Base-by-base conservation (phyloP, 352 stramenopile species). In the Phytophthora pluvialis region DNA sequence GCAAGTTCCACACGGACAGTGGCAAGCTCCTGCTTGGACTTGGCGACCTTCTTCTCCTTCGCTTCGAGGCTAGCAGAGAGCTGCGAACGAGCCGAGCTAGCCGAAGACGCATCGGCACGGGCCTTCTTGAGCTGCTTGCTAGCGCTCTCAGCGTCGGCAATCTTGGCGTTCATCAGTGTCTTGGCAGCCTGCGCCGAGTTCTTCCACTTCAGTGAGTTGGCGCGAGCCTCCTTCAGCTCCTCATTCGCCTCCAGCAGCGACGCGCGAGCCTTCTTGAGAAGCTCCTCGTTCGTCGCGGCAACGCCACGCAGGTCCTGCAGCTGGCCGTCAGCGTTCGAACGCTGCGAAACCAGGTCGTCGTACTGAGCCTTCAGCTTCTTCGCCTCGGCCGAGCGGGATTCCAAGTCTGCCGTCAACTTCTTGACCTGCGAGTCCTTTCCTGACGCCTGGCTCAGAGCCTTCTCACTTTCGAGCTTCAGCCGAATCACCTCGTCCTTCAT, bases 181-280 rank as follows among this genome's bases (percentile, higher is more conserved):
- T 88, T 91, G 11, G 85, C 83, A 9, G 65, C 70, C 59, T 91
- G 78, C 1, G 81, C 72, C 18, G 81, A 88, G 60, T 75, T 78
- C 61, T 93, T 93, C 82, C 83, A 91, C 67, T 93, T 93, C 29
- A 84, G 54, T 7, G 75, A 68, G 60, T 84, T 79, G 4, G 76
- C 76, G n/a, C 74, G 82, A 11, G 81, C 71, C n/a, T 86, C 75
- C 69, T 93, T 91, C 5, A 93, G 78, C 70, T 93, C 85, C 43
- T 90, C 81, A 57, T 91, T 93, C 9, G 77, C 75, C 46, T 86
- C 79, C 16, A 91, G 64, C 40, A 93, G 68, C 9, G 85, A 83
- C 16, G 75, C 67, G 38, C 85, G 81, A 43, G 81, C 81, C 73
- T 91, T 91, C 72, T 91, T 89, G 0, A 91, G 71, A 50, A 89